Conservation (phyloP, 495 filamentous ascomycete species). For the Pyrenula aspistea region DNA sequence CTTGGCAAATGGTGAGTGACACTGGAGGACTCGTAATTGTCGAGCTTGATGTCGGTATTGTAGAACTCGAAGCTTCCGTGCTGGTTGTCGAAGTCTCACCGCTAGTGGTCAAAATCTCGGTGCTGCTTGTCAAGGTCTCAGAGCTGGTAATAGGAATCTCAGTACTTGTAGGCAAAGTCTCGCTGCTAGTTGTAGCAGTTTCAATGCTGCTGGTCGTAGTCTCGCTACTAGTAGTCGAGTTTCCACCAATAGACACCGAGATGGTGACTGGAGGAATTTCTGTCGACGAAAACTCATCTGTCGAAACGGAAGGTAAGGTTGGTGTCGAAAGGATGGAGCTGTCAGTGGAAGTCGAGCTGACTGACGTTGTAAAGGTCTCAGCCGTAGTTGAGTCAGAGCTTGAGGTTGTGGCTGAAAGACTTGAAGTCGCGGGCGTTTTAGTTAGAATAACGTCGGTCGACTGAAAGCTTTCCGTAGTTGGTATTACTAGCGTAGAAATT, state of each 20-base stretch:
- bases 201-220: too few species aligned
- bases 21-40: background rate
- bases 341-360: background rate
- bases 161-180: too few species aligned
- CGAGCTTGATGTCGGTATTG: background rate
- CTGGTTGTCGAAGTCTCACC: background rate
- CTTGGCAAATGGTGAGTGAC: background rate
- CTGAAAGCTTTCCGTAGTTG: background rate
- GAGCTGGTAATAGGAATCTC: background rate
- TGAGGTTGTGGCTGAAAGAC: background rate
- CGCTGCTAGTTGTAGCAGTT: background rate
- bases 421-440: background rate
- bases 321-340: background rate
- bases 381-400: background rate
- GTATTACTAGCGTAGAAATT: background rate
- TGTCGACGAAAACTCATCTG: background rate
- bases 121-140: background rate
- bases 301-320: background rate
- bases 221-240: background rate
- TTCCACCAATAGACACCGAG: background rate
- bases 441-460: background rate
- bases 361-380: too few species aligned
- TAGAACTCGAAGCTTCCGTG: background rate
- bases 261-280: background rate
- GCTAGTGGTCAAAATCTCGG: background rate